A percentile compares a stretch with the other conserved stretches of the same genome.
These are phyloP conservation scores for Hymenoscyphus scutula DNA, from an alignment of 2,329 filamentous ascomycete species.

Conservation along the genomic window DNA sequence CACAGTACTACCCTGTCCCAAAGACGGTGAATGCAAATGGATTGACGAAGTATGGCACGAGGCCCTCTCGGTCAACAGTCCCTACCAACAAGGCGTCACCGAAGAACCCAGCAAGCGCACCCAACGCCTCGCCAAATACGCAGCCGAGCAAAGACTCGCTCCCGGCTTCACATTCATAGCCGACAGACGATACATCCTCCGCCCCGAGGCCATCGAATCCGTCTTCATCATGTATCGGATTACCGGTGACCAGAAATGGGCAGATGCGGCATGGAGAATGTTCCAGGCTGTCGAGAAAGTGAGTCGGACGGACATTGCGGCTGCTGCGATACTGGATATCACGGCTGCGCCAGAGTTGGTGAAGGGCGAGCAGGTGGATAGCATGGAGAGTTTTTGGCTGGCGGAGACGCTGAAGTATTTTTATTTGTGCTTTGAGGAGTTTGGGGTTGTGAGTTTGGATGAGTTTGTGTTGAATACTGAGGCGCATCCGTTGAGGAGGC, in stretches of 20 bases:
- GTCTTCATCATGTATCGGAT: conserved; percentile 57
- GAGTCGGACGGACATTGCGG: conserved; percentile 43
- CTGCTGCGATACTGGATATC: conserved; percentile 44
- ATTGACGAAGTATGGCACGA: conserved; percentile 50
- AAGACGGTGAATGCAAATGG: conserved; percentile 28
- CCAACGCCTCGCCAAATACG: conserved; percentile 15
- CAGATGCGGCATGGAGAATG: conserved; percentile 49
- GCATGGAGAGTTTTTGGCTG: conserved; percentile 61
- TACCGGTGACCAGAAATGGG: conserved; percentile 35
- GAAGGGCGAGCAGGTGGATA: conserved; percentile 42
- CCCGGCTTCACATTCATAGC: conserved; percentile 27
- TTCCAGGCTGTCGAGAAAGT: conserved; percentile 45
- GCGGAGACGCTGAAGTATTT: conserved; percentile 65
- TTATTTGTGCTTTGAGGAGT: conserved; percentile 52
- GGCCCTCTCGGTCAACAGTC: conserved; percentile 8
- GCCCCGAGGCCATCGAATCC: conserved; percentile 65
- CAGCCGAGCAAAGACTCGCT: conserved; percentile 21
- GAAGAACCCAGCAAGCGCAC: conserved; percentile 7
- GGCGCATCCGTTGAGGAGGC: conserved; percentile 38
- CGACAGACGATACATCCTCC: conserved; percentile 48
- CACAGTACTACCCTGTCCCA: conserved; percentile 39
- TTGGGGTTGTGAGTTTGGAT: conserved; percentile 56
- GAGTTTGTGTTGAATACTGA: conserved; percentile 51
- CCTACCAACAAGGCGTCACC: conserved; percentile 57
- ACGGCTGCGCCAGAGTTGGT: conserved; percentile 44